A percentile compares a stretch with the other conserved stretches of the same genome.
Evolutionary conservation across 495 filamentous ascomycete species (phyloP).

Genomic region (Bombardia bombarda): DNA sequence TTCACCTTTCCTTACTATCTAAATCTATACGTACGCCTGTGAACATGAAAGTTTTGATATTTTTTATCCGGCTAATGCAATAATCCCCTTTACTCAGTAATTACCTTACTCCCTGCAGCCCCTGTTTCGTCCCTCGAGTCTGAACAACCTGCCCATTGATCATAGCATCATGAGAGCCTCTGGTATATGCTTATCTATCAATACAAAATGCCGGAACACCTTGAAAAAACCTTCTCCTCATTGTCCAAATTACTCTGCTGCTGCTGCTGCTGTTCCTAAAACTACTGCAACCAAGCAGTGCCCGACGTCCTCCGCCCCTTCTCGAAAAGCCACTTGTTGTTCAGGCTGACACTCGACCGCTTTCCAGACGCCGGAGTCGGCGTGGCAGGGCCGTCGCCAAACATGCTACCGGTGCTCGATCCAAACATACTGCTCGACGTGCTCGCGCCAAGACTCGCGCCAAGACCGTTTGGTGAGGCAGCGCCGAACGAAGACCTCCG

Average conservation of each 20-base stretch:
- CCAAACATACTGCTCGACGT: constrained; percentile 43
- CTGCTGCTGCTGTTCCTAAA: background rate
- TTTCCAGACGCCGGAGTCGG: constrained; percentile 62
- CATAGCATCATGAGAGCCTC: constrained; percentile 10
- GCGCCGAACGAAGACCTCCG: constrained; percentile 58
- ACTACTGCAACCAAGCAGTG: constrained; percentile 24
- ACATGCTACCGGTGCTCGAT: background rate
- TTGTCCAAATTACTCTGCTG: background rate
- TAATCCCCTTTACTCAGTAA: too few relatives aligned
- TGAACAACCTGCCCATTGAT: constrained; percentile 3
- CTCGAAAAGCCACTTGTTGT: constrained; percentile 91
- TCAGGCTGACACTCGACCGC: constrained; percentile 63
- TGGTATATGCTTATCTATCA: background rate
- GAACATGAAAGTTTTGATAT: too few relatives aligned
- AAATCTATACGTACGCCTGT: too few relatives aligned
- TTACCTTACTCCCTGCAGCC: background rate
- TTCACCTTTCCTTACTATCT: too few relatives aligned
- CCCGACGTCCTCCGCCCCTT: constrained; percentile 44
- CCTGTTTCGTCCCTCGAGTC: background rate
- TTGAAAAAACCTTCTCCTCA: background rate
- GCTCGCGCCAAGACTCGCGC: constrained; percentile 24
- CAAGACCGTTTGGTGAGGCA: too few relatives aligned
- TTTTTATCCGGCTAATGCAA: too few relatives aligned
- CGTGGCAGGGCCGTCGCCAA: constrained; percentile 30
- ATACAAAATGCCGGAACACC: background rate